Evolutionary conservation across 2,329 filamentous ascomycete genomes (phyloP), one percentile per base, ranked within the genome.

Genomic region (Pseudogymnoascus sp.): DNA sequence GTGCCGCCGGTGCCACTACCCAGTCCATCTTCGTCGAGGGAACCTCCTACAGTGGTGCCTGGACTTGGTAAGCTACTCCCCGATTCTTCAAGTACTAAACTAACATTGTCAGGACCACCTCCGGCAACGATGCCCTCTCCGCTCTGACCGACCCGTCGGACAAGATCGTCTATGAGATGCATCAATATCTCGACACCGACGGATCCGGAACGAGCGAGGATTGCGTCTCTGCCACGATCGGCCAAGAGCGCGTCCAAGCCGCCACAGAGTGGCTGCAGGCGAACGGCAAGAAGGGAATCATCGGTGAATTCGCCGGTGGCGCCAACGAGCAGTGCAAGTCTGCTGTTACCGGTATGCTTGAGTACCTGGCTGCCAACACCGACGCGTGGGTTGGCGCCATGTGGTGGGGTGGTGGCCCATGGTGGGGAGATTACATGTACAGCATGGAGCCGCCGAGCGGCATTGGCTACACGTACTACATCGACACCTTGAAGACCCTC

Each of bases 131-230:
- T 1, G 73, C 72, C 53, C 75, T 84, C 66, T 75, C 78, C 63
- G 72, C 67, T 17, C 74, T 84, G 40, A 80, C 77, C 3, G 81
- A 84, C 65, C 75, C 81, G 0, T 64, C 74, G 59, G 73, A 82
- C 72, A 81, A 80, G 68, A 76, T 83, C 64, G 73, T 84, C 68
- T 83, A 81, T 72, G 80, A 84, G 68, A 84, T 84, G 82, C 82
- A 84, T 71, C 82, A 84, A 72, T 84, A 83, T 67, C 80, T 84
- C 56, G 82, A 84, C 71, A 73, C 72, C 0, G 81, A 83, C 64
- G 77, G 79, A 60, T 79, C 77, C 3, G 82, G 82, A 7, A 82
- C 80, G 0, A 73, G 72, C 10, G 73, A 72, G 3, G 72, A 73
- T 19, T 84, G 82, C 67, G 80, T 83, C 17, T 77, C 70, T 65